Evolutionary conservation across 371 early-diverging fungal genomes (phyloP).

Genomic region (Blastocladiella emersonii): DNA sequence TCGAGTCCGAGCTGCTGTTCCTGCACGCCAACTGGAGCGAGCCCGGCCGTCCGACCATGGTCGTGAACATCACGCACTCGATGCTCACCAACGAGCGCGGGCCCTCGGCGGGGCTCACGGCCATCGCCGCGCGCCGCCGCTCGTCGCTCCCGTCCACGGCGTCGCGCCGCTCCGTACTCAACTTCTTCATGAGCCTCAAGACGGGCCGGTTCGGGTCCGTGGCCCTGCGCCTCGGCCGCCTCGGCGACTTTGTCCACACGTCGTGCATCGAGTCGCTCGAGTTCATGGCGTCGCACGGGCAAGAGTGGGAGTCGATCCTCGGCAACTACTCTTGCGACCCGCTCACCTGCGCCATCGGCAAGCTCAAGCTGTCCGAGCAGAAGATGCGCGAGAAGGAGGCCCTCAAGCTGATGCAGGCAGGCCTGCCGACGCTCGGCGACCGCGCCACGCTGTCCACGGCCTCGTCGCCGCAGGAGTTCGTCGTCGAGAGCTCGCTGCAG

Average conservation of each 20-base stretch:
- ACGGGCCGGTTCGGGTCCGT: slow-evolving; percentile 54
- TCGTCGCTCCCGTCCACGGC: slow-evolving; percentile 5
- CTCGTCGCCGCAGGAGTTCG: slow-evolving; percentile 9
- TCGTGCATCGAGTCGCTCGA: slow-evolving; percentile 71
- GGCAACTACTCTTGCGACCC: slow-evolving; percentile 21
- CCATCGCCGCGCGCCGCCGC: neutral
- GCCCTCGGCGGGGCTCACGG: no score
- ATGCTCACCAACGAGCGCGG: slow-evolving; percentile 46
- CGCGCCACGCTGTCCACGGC: slow-evolving; percentile 1
- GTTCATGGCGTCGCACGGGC: slow-evolving; percentile 57
- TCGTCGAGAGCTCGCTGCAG: neutral
- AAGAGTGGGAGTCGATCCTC: slow-evolving; percentile 53
- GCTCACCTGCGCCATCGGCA: slow-evolving; percentile 4
- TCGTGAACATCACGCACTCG: slow-evolving; percentile 54
- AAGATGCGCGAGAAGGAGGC: slow-evolving; percentile 6
- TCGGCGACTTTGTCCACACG: slow-evolving; percentile 61
- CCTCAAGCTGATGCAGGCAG: no score
- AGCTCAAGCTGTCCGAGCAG: slow-evolving; percentile 13
- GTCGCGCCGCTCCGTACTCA: slow-evolving; percentile 53
- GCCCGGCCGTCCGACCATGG: slow-evolving; percentile 71
- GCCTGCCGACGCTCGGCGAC: no score
- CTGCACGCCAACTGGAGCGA: slow-evolving; percentile 60
- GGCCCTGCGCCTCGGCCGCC: slow-evolving; percentile 52
- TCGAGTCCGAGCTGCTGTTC: slow-evolving; percentile 65
- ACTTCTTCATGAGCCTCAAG: slow-evolving; percentile 69